Base-by-base conservation (phyloP, 768 basidiomycete species). In the Brasilioporus rufonigricans region DNA sequence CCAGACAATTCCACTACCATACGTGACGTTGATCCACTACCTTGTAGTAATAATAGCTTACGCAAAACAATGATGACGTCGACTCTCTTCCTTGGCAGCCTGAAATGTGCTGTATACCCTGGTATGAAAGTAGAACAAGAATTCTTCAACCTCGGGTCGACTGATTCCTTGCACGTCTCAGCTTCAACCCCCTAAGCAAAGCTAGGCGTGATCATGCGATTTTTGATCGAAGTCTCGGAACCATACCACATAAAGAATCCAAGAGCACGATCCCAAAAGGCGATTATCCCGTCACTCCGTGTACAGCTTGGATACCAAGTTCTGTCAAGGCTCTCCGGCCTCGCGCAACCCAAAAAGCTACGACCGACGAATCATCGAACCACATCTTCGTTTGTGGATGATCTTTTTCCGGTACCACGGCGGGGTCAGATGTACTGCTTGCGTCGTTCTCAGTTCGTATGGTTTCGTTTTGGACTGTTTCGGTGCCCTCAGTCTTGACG, bases 261-360 rank as follows among this genome's bases (percentile, higher is more conserved):
- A 52, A 29, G 27, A 21, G 8, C 16, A 23, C 14, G 5, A 21
- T 24, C 6, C 12, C 29, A 16, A 32, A n/a, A 10, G 3, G 3
- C 8, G n/a, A 29, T 24, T 65, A 66, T 38, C 57, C 61, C 7
- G 59, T 66, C 14, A 82, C 64, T 0, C 84, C 86, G 65, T 76
- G 74, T 29, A 65, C 65, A 4, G 76, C 64, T 21, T 73, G 70
- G 38, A 89, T 80, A 11, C 73, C 77, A 32, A 88, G 65, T 55
- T 64, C 74, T 5, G 66, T 64, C 51, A 87, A 65, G n/a, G 81
- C 80, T 44, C 60, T 62, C 21, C 79, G 73, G 5, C 87, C 87
- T 13, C 73, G 68, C 35, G 59, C 59, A 1, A 77, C 81, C 87
- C 87, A 89, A 58, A 75, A 74, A 16, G 54, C 48, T 53, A 83